Evolutionary conservation across 768 basidiomycete genomes (phyloP).

Genomic region (Lyophyllum shimeji): DNA sequence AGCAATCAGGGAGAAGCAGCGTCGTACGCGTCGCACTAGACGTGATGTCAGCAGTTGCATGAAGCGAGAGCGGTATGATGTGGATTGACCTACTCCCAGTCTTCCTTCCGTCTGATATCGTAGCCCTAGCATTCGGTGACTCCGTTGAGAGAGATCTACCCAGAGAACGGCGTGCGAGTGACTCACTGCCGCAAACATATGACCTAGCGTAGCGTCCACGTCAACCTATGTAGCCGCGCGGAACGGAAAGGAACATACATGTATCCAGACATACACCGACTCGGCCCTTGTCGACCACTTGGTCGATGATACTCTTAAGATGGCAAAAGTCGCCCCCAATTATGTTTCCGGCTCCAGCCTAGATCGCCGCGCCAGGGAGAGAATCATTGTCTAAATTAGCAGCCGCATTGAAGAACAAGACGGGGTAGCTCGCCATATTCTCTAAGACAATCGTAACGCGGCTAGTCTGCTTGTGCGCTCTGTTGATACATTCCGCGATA

Average conservation of each 20-base stretch:
- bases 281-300: slow-evolving; percentile 69
- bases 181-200: slow-evolving; percentile 73
- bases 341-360: slow-evolving; percentile 82
- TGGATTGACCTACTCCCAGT: slow-evolving; percentile 60
- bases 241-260: slow-evolving; percentile 40
- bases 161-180: background rate
- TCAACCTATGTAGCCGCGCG: background rate
- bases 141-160: too few species aligned
- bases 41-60: background rate
- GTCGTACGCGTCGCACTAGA: slow-evolving; percentile 25
- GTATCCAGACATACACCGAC: slow-evolving; percentile 88
- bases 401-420: background rate
- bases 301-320: slow-evolving; percentile 63
- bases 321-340: slow-evolving; percentile 73
- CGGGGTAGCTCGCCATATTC: slow-evolving; percentile 62
- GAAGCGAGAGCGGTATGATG: background rate
- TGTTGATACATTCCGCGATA: slow-evolving; percentile 74
- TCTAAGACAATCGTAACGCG: slow-evolving; percentile 69
- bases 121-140: slow-evolving; percentile 53
- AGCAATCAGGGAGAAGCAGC: background rate
- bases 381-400: background rate
- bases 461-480: slow-evolving; percentile 61
- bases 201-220: slow-evolving; percentile 43
- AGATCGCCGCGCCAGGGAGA: background rate
- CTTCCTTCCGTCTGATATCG: slow-evolving; percentile 70